Conservation (phyloP, 768 basidiomycete species). For the Trametopsis cervina region DNA sequence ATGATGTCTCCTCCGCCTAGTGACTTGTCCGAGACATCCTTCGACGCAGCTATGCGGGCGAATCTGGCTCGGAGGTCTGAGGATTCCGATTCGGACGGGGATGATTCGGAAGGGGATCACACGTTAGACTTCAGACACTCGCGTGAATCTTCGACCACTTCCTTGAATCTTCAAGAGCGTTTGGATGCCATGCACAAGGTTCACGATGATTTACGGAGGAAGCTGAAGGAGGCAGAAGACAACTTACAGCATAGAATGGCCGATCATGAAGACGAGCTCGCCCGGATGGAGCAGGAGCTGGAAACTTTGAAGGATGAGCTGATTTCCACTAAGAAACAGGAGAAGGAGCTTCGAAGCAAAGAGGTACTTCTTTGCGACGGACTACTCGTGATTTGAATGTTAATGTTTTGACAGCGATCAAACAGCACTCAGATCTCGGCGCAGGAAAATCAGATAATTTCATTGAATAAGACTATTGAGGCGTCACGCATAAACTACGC, state of each 20-base stretch:
- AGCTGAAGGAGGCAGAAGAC: constrained; percentile 68
- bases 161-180: constrained; percentile 66
- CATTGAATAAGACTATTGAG: constrained; percentile 69
- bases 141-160: constrained; percentile 55
- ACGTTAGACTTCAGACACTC: constrained; percentile 55
- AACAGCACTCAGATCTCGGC: constrained; percentile 59
- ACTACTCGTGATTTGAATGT: constrained; percentile 5
- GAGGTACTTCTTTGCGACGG: constrained; percentile 45
- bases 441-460: constrained; percentile 75
- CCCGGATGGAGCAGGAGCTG: constrained; percentile 67
- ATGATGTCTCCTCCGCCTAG: constrained; percentile 34
- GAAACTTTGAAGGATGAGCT: constrained; percentile 79
- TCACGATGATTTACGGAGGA: constrained; percentile 70
- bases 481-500: constrained; percentile 65
- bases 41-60: constrained; percentile 19
- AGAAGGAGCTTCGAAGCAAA: constrained; percentile 85
- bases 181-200: constrained; percentile 66
- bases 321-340: constrained; percentile 76
- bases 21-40: constrained; percentile 28
- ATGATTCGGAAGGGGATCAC: constrained; percentile 45
- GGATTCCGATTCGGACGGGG: constrained; percentile 37
- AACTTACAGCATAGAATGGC: constrained; percentile 56
- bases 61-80: constrained; percentile 8
- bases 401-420: constrained; percentile 45
- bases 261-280: constrained; percentile 79